A percentile compares a stretch with the other conserved stretches of the same genome.
Evolutionary conservation across 2,329 filamentous ascomycete species (phyloP).

Genomic region (Ceratocystis cacaofunesta): DNA sequence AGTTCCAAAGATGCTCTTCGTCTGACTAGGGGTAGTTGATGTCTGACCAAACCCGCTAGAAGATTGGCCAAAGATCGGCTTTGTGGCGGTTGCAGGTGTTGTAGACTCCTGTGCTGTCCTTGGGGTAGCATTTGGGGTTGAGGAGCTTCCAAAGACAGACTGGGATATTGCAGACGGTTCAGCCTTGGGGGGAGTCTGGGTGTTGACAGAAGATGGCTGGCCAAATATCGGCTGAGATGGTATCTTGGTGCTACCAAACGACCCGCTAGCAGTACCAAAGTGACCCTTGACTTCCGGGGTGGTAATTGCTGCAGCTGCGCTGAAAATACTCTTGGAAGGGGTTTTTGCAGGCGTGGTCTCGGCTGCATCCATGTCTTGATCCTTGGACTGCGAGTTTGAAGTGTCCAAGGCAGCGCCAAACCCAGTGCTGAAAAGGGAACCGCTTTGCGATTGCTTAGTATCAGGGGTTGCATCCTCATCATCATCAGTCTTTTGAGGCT

Average conservation of each 20-base stretch:
- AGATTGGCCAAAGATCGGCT: slow-evolving; percentile 9
- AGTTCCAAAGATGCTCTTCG: background rate
- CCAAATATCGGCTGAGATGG: background rate
- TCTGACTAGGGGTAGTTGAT: slow-evolving; percentile 2
- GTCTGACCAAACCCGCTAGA: slow-evolving; percentile 3
- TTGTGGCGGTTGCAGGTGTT: background rate
- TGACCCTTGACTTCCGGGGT: slow-evolving; percentile 8
- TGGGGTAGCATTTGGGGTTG: background rate
- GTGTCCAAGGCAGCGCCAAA: slow-evolving; percentile 43
- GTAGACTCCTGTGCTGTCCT: background rate
- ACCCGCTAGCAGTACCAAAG: background rate
- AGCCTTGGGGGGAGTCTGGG: background rate
- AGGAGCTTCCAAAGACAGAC: background rate
- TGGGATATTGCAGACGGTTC: background rate
- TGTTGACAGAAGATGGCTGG: background rate
- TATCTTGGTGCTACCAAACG: slow-evolving; percentile 5
- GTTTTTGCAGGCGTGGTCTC: slow-evolving; percentile 25
- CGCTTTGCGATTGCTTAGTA: slow-evolving; percentile 24
- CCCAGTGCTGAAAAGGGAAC: slow-evolving; percentile 42
- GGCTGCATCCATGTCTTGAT: slow-evolving; percentile 37
- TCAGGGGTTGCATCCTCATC: slow-evolving; percentile 36
- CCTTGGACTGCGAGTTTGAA: slow-evolving; percentile 30
- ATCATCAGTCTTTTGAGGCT: slow-evolving; percentile 45
- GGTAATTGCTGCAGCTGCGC: background rate
- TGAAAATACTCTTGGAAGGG: slow-evolving; percentile 26